A percentile compares a stretch with the other conserved stretches of the same genome.
phyloP scores from a whole-genome alignment of 768 basidiomycete species.

The Naganishia randhawae region DNA sequence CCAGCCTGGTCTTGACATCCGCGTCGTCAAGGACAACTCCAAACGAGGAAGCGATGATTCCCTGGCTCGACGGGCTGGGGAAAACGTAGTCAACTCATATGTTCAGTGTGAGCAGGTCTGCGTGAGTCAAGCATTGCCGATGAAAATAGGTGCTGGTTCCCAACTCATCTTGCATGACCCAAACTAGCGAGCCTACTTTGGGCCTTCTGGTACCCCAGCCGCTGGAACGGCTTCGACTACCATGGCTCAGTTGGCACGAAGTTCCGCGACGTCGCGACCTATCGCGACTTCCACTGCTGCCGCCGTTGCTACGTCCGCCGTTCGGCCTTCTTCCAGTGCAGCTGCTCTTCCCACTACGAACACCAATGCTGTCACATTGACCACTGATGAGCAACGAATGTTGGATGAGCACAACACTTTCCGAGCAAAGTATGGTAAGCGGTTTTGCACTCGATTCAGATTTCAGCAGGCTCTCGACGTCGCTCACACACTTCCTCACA shows the following conservation, averaged over 20 bases:
- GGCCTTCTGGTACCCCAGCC: constrained; percentile 8
- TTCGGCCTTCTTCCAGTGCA: not conserved
- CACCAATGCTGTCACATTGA: constrained; percentile 7
- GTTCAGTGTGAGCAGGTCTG: constrained; percentile 19
- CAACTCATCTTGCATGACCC: not conserved
- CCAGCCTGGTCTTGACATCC: constrained; percentile 12
- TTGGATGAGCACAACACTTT: constrained; percentile 62
- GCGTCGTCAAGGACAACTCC: constrained; percentile 19
- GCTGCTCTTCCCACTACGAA: not conserved
- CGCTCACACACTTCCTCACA: not conserved
- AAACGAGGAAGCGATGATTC: constrained; percentile 10
- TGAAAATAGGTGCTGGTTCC: not conserved
- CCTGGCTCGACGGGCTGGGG: not conserved
- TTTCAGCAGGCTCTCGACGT: no score
- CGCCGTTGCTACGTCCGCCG: not conserved
- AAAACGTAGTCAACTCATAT: constrained; percentile 9
- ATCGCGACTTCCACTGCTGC: constrained; percentile 1
- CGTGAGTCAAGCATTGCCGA: not conserved
- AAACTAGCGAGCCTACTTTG: constrained; percentile 19
- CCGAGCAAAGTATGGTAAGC: constrained; percentile 58
- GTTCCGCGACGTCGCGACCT: constrained; percentile 3
- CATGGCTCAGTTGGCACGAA: constrained; percentile 8
- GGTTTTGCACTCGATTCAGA: no score
- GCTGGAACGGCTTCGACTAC: not conserved
- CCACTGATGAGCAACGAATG: constrained; percentile 19